A percentile compares a stretch with the other conserved stretches of the same genome.
Conservation (phyloP, 345 rosid species). For the Capsella bursapastoris region DNA sequence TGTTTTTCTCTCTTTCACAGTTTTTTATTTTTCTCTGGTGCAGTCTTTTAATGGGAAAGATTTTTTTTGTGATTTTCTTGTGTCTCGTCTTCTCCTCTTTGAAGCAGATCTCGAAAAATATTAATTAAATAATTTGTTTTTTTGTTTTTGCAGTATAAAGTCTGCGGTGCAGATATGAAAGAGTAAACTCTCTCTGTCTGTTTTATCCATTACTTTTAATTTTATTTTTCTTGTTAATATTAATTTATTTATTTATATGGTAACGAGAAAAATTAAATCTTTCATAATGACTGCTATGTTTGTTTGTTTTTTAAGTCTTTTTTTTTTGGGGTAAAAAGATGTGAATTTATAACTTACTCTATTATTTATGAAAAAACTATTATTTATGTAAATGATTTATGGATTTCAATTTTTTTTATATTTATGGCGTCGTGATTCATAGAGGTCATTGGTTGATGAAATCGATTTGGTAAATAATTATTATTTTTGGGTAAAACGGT, state of each 20-base stretch:
- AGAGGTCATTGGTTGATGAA: neutral
- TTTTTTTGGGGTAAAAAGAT: too few relatives aligned
- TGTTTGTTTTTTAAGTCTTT: too few relatives aligned
- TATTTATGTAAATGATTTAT: neutral
- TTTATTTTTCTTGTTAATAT: neutral
- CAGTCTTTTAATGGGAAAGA: conserved; percentile 34
- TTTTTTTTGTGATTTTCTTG: conserved; percentile 25
- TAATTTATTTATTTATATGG: too few relatives aligned
- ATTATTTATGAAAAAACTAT: too few relatives aligned
- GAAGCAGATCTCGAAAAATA: conserved; percentile 35
- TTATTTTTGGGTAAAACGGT: conserved; percentile 1
- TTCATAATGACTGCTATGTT: too few relatives aligned
- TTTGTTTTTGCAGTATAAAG: conserved; percentile 23
- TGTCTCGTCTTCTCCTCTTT: neutral
- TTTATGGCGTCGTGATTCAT: neutral
- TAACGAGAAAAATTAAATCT: too few relatives aligned
- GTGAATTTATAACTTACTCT: neutral
- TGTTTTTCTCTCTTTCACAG: conserved; percentile 27
- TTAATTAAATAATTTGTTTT: neutral
- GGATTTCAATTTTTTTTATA: neutral
- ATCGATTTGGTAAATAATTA: neutral
- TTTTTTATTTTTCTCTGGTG: conserved; percentile 13
- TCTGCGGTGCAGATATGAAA: conserved; percentile 41
- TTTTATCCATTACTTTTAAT: conserved; percentile 11
- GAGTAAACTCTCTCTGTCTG: conserved; percentile 27